phyloP scores from a whole-genome alignment of 176 grass and related monocot genomes.

The Calamus simplicifolius region DNA sequence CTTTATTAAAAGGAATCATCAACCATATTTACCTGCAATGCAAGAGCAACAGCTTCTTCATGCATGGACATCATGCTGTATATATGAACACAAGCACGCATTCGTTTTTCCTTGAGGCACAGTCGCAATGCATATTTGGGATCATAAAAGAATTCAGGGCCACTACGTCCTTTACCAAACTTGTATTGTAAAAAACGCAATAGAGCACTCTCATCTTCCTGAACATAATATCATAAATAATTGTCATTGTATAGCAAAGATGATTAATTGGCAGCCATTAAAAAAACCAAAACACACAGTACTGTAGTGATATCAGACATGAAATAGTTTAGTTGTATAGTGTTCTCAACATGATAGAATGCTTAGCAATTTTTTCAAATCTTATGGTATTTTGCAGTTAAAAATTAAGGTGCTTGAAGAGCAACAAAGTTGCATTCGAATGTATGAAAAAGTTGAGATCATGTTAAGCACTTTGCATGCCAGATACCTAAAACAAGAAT shows the following conservation, averaged over 20 bases:
- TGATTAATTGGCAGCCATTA: too few relatives aligned
- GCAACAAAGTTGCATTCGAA: too few relatives aligned
- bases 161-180: conserved; percentile 66
- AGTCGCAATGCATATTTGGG: conserved; percentile 97
- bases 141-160: conserved; percentile 79
- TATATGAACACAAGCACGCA: conserved; percentile 92
- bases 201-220: conserved; percentile 86
- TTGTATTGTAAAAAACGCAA: conserved; percentile 86
- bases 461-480: too few relatives aligned
- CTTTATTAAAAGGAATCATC: background rate
- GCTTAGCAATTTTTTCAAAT: too few relatives aligned
- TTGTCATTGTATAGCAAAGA: too few relatives aligned
- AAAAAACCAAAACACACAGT: background rate
- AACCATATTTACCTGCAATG: conserved; percentile 53
- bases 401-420: too few relatives aligned
- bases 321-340: too few relatives aligned
- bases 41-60: conserved; percentile 94
- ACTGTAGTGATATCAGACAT: too few relatives aligned
- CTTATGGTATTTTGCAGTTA: too few relatives aligned
- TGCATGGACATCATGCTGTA: conserved; percentile 99
- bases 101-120: conserved; percentile 89
- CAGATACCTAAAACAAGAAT: too few relatives aligned
- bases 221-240: conserved; percentile 20
- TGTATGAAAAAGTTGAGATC: too few relatives aligned
- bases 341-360: too few relatives aligned